Evolutionary conservation across 176 grass and related monocot genomes (phyloP).

Genomic region (Oryza meyeriana): DNA sequence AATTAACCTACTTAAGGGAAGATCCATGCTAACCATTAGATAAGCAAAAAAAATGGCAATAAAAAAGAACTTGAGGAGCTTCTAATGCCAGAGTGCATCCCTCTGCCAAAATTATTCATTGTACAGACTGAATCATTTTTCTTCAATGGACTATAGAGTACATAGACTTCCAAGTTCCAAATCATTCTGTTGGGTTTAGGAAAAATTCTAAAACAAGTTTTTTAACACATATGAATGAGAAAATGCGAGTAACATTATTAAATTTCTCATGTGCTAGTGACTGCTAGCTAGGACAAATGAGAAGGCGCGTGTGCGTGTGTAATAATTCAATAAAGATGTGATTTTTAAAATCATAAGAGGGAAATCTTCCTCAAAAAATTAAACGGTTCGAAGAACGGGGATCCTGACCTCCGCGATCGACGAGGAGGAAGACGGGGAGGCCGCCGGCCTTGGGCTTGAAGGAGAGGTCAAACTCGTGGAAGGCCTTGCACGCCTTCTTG

Average conservation of each 20-base stretch:
- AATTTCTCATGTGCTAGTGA: neutral
- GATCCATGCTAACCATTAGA: neutral
- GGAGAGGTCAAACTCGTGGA: conserved; percentile 52
- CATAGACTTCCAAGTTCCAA: neutral
- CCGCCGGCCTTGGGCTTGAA: conserved; percentile 65
- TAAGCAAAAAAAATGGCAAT: neutral
- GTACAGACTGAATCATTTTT: neutral
- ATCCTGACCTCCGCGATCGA: conserved; percentile 64
- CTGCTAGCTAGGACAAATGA: neutral
- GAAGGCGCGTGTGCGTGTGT: neutral
- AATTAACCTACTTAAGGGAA: neutral
- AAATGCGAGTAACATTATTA: neutral
- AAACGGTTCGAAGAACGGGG: neutral
- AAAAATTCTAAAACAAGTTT: neutral
- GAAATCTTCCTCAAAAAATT: neutral
- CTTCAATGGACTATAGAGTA: neutral
- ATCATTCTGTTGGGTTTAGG: neutral
- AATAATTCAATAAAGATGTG: neutral
- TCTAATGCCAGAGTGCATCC: neutral
- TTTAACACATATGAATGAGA: neutral
- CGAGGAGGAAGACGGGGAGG: conserved; percentile 72
- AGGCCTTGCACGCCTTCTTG: conserved; percentile 55
- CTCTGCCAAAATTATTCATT: neutral
- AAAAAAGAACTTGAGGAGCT: neutral
- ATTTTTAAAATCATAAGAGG: neutral